These are phyloP conservation scores for Alternaria triticina DNA, from an alignment of 2,329 filamentous ascomycete species.

Conservation along the genomic window DNA sequence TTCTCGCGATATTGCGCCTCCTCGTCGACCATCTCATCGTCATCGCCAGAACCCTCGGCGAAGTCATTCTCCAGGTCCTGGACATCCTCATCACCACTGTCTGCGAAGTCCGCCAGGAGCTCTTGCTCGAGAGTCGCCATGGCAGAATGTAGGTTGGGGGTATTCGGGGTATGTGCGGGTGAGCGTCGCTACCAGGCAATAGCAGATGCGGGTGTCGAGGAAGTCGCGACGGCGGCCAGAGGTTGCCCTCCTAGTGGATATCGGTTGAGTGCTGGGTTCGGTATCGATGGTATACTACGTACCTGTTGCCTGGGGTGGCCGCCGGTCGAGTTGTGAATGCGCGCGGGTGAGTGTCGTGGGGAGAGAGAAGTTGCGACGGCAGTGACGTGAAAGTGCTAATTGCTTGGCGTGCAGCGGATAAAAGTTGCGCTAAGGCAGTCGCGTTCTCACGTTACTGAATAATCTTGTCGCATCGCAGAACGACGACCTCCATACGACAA, in stretches of 20 bases:
- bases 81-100: conserved; percentile 69
- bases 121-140: conserved; percentile 93
- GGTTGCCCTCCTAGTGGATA: conserved; percentile 28
- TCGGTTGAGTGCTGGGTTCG: conserved; percentile 27
- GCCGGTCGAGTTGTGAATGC: conserved; percentile 10
- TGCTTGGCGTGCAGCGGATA: conserved; percentile 27
- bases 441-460: conserved; percentile 4
- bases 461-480: neutral
- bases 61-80: conserved; percentile 45
- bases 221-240: conserved; percentile 28
- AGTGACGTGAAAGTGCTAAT: conserved; percentile 20
- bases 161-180: neutral
- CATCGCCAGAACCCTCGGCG: conserved; percentile 58
- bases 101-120: conserved; percentile 88
- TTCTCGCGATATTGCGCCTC: conserved; percentile 62
- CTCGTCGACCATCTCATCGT: conserved; percentile 65
- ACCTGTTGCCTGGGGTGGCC: conserved; percentile 24
- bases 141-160: conserved; percentile 3
- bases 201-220: neutral
- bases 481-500: neutral
- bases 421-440: conserved; percentile 20
- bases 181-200: neutral
- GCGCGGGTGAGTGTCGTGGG: conserved; percentile 8
- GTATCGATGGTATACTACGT: conserved; percentile 24
- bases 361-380: conserved; percentile 8